These are phyloP conservation scores for Inga laurina DNA, from an alignment of 306 rosid species.

Conservation along the genomic window DNA sequence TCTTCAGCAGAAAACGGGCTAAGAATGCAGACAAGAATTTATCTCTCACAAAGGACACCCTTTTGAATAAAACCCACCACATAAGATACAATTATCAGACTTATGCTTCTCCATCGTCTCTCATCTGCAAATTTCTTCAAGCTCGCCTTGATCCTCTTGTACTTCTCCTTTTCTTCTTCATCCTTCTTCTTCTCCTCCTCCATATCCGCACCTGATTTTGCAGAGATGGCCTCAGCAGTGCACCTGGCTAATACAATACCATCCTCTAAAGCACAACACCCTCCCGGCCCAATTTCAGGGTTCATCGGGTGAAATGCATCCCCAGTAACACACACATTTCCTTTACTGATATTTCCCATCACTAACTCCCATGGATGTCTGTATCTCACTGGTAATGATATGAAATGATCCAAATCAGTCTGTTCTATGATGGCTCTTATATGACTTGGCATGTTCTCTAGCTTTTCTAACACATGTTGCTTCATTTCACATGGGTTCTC, in stretches of 20 bases:
- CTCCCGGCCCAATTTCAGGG: slow-evolving; percentile 71
- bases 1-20: slow-evolving; percentile 25
- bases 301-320: slow-evolving; percentile 77
- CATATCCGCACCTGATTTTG: not conserved
- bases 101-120: slow-evolving; percentile 74
- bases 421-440: slow-evolving; percentile 44
- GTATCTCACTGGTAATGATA: slow-evolving; percentile 43
- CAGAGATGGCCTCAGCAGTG: slow-evolving; percentile 49
- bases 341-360: slow-evolving; percentile 59
- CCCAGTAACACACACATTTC: slow-evolving; percentile 62
- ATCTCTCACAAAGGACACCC: slow-evolving; percentile 50
- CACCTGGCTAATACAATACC: slow-evolving; percentile 66
- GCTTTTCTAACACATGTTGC: slow-evolving; percentile 50
- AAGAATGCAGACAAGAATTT: slow-evolving; percentile 44
- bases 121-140: slow-evolving; percentile 61
- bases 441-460: slow-evolving; percentile 49
- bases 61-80: slow-evolving; percentile 49
- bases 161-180: slow-evolving; percentile 35
- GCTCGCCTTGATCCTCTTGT: slow-evolving; percentile 44
- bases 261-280: slow-evolving; percentile 65
- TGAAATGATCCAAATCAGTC: slow-evolving; percentile 36
- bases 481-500: slow-evolving; percentile 45
- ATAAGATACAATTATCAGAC: slow-evolving; percentile 44
- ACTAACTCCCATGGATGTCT: slow-evolving; percentile 65
- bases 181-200: not conserved